phyloP scores from a whole-genome alignment of 2,329 filamentous ascomycete species.

The Exophiala oligosperma region DNA sequence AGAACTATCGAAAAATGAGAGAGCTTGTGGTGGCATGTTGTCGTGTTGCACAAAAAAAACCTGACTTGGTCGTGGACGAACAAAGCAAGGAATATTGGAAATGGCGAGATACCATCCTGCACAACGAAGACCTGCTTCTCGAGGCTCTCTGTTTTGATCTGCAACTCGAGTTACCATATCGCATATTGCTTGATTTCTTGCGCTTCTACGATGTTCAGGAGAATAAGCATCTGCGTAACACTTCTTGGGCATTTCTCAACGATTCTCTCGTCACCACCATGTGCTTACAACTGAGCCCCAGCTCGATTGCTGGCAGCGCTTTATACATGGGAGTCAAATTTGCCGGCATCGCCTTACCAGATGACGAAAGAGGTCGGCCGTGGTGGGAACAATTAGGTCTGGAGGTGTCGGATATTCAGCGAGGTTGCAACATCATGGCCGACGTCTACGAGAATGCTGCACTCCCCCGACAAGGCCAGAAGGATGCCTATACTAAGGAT shows the following conservation, averaged over 20 bases:
- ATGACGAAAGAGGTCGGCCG: slow-evolving; percentile 70
- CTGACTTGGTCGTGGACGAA: slow-evolving; percentile 86
- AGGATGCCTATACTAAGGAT: slow-evolving; percentile 41
- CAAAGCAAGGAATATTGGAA: slow-evolving; percentile 98
- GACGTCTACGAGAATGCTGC: slow-evolving; percentile 50
- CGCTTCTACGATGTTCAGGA: slow-evolving; percentile 71
- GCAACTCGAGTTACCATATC: slow-evolving; percentile 84
- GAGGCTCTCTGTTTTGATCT: slow-evolving; percentile 93
- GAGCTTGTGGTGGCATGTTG: slow-evolving; percentile 92
- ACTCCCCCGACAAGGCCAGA: slow-evolving; percentile 44
- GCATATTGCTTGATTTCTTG: slow-evolving; percentile 77
- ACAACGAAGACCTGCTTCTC: slow-evolving; percentile 88
- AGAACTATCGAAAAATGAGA: slow-evolving; percentile 93
- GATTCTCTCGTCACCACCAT: slow-evolving; percentile 83
- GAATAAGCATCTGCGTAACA: slow-evolving; percentile 79
- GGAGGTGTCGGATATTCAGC: slow-evolving; percentile 66
- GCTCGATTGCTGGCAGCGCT: slow-evolving; percentile 79
- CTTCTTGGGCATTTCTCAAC: slow-evolving; percentile 91
- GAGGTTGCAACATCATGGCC: slow-evolving; percentile 74
- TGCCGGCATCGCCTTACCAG: slow-evolving; percentile 68
- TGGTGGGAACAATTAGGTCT: slow-evolving; percentile 87
- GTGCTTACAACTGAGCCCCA: slow-evolving; percentile 75
- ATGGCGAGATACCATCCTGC: slow-evolving; percentile 91
- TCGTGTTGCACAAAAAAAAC: slow-evolving; percentile 91
- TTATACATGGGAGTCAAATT: slow-evolving; percentile 84